Conservation (phyloP, 129 eudicot genomes). For the Saposhnikovia divaricata region DNA sequence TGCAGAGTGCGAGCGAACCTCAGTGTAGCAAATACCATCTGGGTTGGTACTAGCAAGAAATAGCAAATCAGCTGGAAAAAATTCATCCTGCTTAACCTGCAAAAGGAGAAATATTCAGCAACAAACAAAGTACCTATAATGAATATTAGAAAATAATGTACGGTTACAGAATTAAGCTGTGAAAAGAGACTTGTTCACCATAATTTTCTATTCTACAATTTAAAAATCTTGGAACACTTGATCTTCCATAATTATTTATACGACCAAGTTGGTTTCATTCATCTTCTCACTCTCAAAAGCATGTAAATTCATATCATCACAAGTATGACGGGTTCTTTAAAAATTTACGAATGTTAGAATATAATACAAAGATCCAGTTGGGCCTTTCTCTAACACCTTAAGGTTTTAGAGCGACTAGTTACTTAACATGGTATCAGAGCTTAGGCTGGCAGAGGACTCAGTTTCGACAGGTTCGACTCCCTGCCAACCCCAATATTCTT, state of each 20-base stretch:
- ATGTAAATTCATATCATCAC: neutral
- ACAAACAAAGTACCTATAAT: neutral
- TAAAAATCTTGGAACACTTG: neutral
- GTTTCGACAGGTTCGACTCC: too few species aligned
- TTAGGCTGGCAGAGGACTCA: too few species aligned
- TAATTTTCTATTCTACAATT: neutral
- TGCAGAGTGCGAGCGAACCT: constrained; percentile 38
- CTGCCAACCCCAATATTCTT: too few species aligned
- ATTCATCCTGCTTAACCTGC: constrained; percentile 88
- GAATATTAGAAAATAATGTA: neutral
- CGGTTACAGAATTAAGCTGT: neutral
- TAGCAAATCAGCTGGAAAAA: constrained; percentile 91
- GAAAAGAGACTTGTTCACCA: neutral
- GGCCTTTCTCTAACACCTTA: too few species aligned
- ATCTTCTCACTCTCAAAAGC: neutral
- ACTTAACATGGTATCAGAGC: neutral
- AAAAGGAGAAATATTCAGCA: constrained; percentile 21
- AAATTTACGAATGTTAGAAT: neutral
- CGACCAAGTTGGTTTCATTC: neutral
- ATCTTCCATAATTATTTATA: neutral
- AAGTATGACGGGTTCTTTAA: neutral
- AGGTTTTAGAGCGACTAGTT: too few species aligned
- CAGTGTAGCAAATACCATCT: constrained; percentile 90
- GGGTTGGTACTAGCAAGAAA: constrained; percentile 92
- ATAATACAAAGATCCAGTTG: too few species aligned